Evolutionary conservation across 805 yeast species (phyloP), one percentile per base, ranked within the genome.

Genomic region (Priceomyces fermenticarens): DNA sequence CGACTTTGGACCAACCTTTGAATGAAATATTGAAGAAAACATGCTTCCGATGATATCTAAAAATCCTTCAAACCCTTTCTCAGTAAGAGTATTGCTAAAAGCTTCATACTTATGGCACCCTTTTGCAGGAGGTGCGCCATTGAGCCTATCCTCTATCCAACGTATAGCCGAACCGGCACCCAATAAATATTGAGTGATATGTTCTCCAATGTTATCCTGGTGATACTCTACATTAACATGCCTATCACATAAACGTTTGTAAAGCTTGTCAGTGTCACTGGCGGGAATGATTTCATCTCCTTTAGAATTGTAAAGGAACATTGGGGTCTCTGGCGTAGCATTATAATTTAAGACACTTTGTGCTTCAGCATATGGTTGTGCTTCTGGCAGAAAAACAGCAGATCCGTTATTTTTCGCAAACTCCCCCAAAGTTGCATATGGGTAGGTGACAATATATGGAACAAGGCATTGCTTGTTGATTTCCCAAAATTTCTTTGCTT

Each of bases 181-280:
- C 7, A 23, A 17, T 11, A 43, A 29, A 16, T 27, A 29, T 30
- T 56, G 61, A 13, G 57, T 41, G 20, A 51, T 34, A 39, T 61
- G 66, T 2, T 57, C 63, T 11, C 55, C 42, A 10, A 44, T 31
- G 9, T 41, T 32, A 17, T 51, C 52, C 13, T 40, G 50, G 4
- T 54, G 47, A 42, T 52, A 52, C 41, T 60, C 64, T 13, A 57
- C 40, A 3, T 62, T 53, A 11, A 54, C 48, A 3, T 62, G 62
- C 47, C 52, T 41, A 4, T 45, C 50, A 39, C 66, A 60, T 51
- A 54, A 60, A 17, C 49, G 47, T 3, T 56, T 45, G 42, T 49
- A 58, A 4, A 45, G 20, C 12, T 39, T 31, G 6, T 49, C 42
- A 8, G 45, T 16, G 11, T 35, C 42, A 10, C 31, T 35, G n/a